phyloP scores from a whole-genome alignment of 805 yeast genomes.

The Lipomyces yamadae region DNA sequence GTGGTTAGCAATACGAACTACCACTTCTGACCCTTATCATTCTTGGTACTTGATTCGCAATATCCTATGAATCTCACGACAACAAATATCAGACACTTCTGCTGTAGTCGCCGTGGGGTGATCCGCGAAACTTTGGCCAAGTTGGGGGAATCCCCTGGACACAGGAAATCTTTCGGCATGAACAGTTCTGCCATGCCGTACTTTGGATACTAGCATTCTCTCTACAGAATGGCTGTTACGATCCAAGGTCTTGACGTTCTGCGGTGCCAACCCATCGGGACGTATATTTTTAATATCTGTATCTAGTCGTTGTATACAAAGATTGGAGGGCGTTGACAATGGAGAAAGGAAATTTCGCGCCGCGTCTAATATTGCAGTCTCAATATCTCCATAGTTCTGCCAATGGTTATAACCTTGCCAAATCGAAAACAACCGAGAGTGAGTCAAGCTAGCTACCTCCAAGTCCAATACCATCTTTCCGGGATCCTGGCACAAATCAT shows the following conservation, averaged over 20 bases:
- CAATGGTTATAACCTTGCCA: background rate
- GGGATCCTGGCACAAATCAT: slow-evolving; percentile 37
- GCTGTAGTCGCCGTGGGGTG: background rate
- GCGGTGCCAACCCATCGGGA: background rate
- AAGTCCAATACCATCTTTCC: slow-evolving; percentile 18
- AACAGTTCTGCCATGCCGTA: background rate
- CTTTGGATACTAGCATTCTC: background rate
- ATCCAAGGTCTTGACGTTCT: background rate
- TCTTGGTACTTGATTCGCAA: slow-evolving; percentile 4
- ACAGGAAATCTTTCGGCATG: background rate
- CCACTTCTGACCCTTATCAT: background rate
- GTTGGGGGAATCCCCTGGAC: background rate
- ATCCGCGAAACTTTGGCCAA: background rate
- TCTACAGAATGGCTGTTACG: background rate
- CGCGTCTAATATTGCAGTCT: background rate
- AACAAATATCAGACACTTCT: background rate
- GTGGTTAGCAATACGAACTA: background rate
- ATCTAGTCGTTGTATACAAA: background rate
- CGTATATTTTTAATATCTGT: background rate
- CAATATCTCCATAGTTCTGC: background rate
- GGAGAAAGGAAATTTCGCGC: background rate
- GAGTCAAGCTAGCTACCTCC: slow-evolving; percentile 19
- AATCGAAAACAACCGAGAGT: background rate
- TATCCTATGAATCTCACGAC: background rate
- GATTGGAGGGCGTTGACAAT: background rate